A percentile compares a stretch with the other conserved stretches of the same genome.
Conservation (phyloP, 1,284 basidiomycete genomes). For the Fomitopsis palustris region DNA sequence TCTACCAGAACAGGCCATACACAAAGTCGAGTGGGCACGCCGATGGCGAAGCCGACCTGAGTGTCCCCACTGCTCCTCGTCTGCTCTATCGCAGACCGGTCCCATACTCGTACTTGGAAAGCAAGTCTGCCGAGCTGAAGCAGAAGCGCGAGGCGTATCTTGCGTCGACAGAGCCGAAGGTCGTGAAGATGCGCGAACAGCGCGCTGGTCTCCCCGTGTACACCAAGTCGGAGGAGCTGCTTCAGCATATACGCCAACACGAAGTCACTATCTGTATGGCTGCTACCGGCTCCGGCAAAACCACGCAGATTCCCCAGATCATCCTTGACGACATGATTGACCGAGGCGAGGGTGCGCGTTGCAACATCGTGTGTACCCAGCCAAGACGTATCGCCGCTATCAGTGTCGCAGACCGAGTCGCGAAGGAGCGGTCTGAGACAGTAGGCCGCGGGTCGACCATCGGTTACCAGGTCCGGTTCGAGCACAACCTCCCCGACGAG, state of each 20-base stretch:
- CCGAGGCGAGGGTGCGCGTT: conserved; percentile 74
- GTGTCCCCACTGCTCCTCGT: conserved; percentile 4
- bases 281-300: conserved; percentile 94
- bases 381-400: conserved; percentile 92
- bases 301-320: conserved; percentile 93
- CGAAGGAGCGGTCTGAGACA: conserved; percentile 82
- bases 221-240: conserved; percentile 59
- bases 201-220: conserved; percentile 76
- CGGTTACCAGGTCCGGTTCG: conserved; percentile 94
- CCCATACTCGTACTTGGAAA: conserved; percentile 28
- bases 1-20: conserved; percentile 47
- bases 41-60: conserved; percentile 12
- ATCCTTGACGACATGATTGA: conserved; percentile 86
- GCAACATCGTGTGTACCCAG: conserved; percentile 94
- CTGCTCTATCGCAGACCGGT: conserved; percentile 24
- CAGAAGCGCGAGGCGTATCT: conserved; percentile 63
- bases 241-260: conserved; percentile 73
- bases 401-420: conserved; percentile 90
- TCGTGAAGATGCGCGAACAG: conserved; percentile 67
- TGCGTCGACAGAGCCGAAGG: conserved; percentile 41
- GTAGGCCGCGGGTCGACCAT: conserved; percentile 69
- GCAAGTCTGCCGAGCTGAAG: conserved; percentile 62
- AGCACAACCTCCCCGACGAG: conserved; percentile 75
- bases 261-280: conserved; percentile 95
- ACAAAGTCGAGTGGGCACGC: conserved; percentile 20